Conservation (phyloP, 139 green algal species). For the Volvox reticuliferus region DNA sequence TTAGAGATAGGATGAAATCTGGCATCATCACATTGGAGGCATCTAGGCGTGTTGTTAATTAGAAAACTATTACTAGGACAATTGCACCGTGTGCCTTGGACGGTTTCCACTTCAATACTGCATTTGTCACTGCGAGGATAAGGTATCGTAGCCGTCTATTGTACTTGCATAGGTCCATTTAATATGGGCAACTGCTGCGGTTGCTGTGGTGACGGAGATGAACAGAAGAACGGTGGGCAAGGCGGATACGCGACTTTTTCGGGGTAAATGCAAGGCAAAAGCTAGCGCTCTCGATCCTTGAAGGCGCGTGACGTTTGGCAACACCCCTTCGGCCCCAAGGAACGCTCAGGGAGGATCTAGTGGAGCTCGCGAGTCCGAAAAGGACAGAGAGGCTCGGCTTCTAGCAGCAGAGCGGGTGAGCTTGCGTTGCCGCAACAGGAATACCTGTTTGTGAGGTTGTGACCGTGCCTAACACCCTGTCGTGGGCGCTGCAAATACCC, state of each 20-base stretch:
- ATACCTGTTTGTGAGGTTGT: no score
- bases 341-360: not conserved
- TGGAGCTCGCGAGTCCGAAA: conserved; percentile 26
- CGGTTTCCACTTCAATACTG: no score
- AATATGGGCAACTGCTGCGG: conserved; percentile 34
- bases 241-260: conserved; percentile 14
- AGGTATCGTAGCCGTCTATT: not conserved
- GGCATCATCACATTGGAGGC: no score
- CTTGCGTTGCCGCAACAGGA: no score
- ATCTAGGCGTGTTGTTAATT: no score
- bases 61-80: no score
- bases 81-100: no score
- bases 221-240: conserved; percentile 6
- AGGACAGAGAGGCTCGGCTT: conserved; percentile 34
- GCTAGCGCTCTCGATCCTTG: not conserved
- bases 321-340: not conserved
- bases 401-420: conserved; percentile 57
- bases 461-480: no score
- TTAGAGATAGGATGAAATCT: no score
- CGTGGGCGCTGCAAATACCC: no score
- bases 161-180: not conserved
- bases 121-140: no score
- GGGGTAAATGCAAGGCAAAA: not conserved
- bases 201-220: conserved; percentile 16
- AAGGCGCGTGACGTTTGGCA: not conserved